Percentiles rank a stretch among this genome's conserved stretches.
phyloP scores from a whole-genome alignment of 2,329 filamentous ascomycete species.

The Ceratocystis harringtonii region DNA sequence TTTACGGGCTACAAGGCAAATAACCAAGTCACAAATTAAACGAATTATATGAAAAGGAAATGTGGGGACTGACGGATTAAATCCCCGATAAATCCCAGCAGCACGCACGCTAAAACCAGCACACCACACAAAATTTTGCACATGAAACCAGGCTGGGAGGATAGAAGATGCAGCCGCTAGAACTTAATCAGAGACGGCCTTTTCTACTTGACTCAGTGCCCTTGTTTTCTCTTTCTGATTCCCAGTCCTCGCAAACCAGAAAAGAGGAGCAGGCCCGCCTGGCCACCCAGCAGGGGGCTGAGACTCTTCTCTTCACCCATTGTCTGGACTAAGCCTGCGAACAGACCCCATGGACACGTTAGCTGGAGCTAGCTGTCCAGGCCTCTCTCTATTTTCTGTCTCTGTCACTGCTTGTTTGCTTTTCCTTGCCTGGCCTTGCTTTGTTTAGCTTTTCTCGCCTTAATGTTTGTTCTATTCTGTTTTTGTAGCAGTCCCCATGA shows the following conservation, averaged over 20 bases:
- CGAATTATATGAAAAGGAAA: background rate
- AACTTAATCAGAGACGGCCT: background rate
- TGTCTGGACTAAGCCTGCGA: constrained; percentile 14
- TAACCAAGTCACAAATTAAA: background rate
- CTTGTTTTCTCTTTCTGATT: background rate
- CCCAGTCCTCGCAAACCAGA: background rate
- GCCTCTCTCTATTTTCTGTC: background rate
- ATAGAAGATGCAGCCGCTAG: background rate
- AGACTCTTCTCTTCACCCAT: constrained; percentile 9
- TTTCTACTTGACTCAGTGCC: background rate
- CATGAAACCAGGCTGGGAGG: background rate
- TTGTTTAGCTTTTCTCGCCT: too few species aligned
- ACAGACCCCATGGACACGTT: background rate
- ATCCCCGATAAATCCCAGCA: background rate
- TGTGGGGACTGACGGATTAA: background rate
- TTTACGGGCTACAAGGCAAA: background rate
- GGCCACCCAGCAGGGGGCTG: constrained; percentile 1
- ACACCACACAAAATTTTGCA: background rate
- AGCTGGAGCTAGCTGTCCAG: background rate
- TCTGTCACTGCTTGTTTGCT: background rate
- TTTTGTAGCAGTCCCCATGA: too few species aligned
- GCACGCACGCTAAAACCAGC: background rate
- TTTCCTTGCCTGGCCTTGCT: background rate
- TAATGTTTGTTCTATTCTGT: too few species aligned
- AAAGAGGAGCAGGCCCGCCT: background rate